A percentile compares a stretch with the other conserved stretches of the same genome.
phyloP scores from a whole-genome alignment of 345 rosid genomes.

The Bruguiera parviflora region DNA sequence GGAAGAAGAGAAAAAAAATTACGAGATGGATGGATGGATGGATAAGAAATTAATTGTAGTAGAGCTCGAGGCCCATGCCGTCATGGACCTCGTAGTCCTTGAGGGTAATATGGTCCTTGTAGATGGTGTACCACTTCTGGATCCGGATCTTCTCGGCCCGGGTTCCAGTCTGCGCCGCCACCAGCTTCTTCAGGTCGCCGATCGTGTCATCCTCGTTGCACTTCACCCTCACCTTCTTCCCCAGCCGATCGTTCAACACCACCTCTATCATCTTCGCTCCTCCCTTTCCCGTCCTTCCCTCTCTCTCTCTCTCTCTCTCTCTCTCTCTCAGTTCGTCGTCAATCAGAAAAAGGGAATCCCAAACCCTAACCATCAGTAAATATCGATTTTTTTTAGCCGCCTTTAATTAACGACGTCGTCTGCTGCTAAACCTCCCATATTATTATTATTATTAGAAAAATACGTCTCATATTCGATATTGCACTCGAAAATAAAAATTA shows the following conservation, averaged over 20 bases:
- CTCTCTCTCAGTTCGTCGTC: background rate
- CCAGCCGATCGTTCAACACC: conserved; percentile 37
- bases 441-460: too few relatives aligned
- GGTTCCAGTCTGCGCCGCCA: conserved; percentile 41
- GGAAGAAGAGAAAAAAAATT: too few relatives aligned
- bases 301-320: background rate
- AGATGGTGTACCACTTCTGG: conserved; percentile 44
- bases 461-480: too few relatives aligned
- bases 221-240: conserved; percentile 37
- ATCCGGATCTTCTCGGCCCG: conserved; percentile 48
- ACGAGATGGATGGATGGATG: too few relatives aligned
- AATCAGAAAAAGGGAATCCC: background rate
- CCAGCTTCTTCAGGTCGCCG: conserved; percentile 43
- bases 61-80: conserved; percentile 43
- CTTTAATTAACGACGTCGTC: too few relatives aligned
- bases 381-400: too few relatives aligned
- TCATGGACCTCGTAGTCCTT: conserved; percentile 36
- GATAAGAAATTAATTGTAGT: conserved; percentile 20
- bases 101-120: conserved; percentile 38
- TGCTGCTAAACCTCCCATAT: too few relatives aligned
- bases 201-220: conserved; percentile 35
- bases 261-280: conserved; percentile 31
- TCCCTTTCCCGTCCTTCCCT: background rate
- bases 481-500: too few relatives aligned
- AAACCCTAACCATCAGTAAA: background rate